These are phyloP conservation scores for Rhizopogon sp. DNA, from an alignment of 768 basidiomycete genomes.

Conservation along the genomic window DNA sequence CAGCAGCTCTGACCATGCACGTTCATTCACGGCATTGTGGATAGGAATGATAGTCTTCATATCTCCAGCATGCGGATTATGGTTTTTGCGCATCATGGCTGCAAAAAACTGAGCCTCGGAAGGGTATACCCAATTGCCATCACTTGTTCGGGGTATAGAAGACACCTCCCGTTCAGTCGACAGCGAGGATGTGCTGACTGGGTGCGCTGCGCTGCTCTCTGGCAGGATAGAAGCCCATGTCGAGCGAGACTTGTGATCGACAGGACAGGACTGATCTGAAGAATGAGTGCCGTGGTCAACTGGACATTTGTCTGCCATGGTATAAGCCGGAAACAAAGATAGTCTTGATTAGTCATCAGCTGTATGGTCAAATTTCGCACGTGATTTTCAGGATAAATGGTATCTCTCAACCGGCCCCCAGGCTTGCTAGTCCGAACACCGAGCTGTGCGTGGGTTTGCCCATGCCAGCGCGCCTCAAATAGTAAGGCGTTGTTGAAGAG, in stretches of 20 bases:
- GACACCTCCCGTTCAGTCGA: constrained; percentile 77
- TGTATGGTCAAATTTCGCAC: not conserved
- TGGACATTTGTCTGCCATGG: constrained; percentile 40
- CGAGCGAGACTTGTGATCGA: constrained; percentile 52
- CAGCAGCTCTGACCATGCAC: constrained; percentile 79
- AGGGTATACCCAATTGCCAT: constrained; percentile 93
- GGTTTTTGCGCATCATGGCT: constrained; percentile 95
- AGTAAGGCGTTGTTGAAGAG: too few relatives aligned
- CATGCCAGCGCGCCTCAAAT: too few relatives aligned
- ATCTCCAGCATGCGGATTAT: constrained; percentile 80
- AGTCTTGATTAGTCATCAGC: constrained; percentile 2
- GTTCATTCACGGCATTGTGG: constrained; percentile 98
- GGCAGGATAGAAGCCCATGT: constrained; percentile 35
- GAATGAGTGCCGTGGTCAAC: constrained; percentile 36
- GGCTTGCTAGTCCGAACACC: too few relatives aligned
- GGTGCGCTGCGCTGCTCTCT: constrained; percentile 4
- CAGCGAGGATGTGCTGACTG: constrained; percentile 29
- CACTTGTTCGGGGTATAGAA: constrained; percentile 74
- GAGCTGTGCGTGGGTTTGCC: too few relatives aligned
- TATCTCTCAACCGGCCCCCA: too few relatives aligned
- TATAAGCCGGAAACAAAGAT: not conserved
- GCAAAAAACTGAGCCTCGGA: constrained; percentile 98
- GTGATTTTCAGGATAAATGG: not conserved
- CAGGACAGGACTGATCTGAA: constrained; percentile 48
- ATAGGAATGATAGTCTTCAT: constrained; percentile 97